A percentile compares a stretch with the other conserved stretches of the same genome.
These are phyloP conservation scores for Gaillardinia entomophila DNA, from an alignment of 805 yeast species.

Conservation along the genomic window DNA sequence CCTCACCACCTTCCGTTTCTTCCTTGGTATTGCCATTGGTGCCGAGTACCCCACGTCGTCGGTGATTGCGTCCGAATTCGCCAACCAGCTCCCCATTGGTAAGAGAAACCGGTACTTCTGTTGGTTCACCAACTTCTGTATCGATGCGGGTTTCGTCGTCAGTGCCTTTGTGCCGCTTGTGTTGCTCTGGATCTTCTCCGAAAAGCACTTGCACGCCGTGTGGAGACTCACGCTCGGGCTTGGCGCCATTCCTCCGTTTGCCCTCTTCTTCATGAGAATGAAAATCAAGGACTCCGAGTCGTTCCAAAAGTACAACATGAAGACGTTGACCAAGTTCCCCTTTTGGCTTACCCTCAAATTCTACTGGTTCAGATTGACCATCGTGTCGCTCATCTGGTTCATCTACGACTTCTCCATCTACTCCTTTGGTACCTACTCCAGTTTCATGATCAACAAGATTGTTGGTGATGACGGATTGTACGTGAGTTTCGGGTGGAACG, in stretches of 20 bases:
- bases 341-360: slow-evolving; percentile 64
- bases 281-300: slow-evolving; percentile 69
- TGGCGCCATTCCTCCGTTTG: slow-evolving; percentile 83
- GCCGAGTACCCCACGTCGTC: slow-evolving; percentile 94
- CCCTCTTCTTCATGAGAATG: slow-evolving; percentile 71
- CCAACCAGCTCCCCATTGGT: slow-evolving; percentile 72
- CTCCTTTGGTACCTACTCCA: slow-evolving; percentile 81
- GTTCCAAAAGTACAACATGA: slow-evolving; percentile 66
- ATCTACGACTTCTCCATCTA: slow-evolving; percentile 83
- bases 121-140: slow-evolving; percentile 85
- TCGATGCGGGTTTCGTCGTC: slow-evolving; percentile 80
- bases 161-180: slow-evolving; percentile 85
- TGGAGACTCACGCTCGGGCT: slow-evolving; percentile 91
- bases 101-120: slow-evolving; percentile 83
- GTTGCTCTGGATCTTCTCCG: slow-evolving; percentile 73
- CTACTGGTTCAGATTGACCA: slow-evolving; percentile 73
- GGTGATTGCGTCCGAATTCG: slow-evolving; percentile 89
- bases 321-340: slow-evolving; percentile 53
- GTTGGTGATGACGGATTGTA: slow-evolving; percentile 59
- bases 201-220: slow-evolving; percentile 65
- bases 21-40: slow-evolving; percentile 89
- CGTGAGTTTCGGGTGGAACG: slow-evolving; percentile 87
- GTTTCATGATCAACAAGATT: slow-evolving; percentile 56
- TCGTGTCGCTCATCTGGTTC: slow-evolving; percentile 83
- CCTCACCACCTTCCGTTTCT: slow-evolving; percentile 76